These are phyloP conservation scores for Bombardia bombarda DNA, from an alignment of 495 filamentous ascomycete genomes.

Conservation along the genomic window DNA sequence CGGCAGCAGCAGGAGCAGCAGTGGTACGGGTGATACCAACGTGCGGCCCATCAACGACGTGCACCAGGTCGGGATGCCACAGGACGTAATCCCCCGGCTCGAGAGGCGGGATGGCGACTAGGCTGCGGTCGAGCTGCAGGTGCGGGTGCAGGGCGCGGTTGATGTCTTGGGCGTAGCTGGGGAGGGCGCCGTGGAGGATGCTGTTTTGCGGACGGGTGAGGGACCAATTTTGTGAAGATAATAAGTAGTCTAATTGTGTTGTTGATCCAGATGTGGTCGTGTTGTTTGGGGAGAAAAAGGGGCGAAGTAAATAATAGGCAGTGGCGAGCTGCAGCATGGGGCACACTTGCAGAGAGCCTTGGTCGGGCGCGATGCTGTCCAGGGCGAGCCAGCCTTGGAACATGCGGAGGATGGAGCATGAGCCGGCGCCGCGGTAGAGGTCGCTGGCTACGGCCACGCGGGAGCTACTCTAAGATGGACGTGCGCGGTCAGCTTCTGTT, in stretches of 20 bases:
- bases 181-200: constrained; percentile 68
- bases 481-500: no score
- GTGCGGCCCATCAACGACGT: constrained; percentile 14
- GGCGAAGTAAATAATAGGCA: constrained; percentile 75
- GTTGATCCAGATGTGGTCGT: constrained; percentile 21
- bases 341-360: constrained; percentile 62
- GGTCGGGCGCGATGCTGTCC: constrained; percentile 53
- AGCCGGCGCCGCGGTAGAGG: constrained; percentile 72
- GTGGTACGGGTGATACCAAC: not conserved
- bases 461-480: constrained; percentile 41
- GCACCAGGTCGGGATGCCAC: constrained; percentile 69
- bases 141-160: constrained; percentile 66
- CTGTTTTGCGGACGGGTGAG: constrained; percentile 34
- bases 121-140: constrained; percentile 56
- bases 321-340: constrained; percentile 70
- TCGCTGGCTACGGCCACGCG: constrained; percentile 63
- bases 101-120: constrained; percentile 67
- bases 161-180: constrained; percentile 67
- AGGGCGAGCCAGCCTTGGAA: constrained; percentile 80
- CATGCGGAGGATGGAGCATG: constrained; percentile 81
- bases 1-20: not conserved
- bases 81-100: constrained; percentile 79
- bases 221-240: constrained; percentile 29
- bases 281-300: constrained; percentile 57
- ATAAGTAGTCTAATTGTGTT: no score